phyloP scores from a whole-genome alignment of 495 filamentous ascomycete species.

The Daldinia decipiens region DNA sequence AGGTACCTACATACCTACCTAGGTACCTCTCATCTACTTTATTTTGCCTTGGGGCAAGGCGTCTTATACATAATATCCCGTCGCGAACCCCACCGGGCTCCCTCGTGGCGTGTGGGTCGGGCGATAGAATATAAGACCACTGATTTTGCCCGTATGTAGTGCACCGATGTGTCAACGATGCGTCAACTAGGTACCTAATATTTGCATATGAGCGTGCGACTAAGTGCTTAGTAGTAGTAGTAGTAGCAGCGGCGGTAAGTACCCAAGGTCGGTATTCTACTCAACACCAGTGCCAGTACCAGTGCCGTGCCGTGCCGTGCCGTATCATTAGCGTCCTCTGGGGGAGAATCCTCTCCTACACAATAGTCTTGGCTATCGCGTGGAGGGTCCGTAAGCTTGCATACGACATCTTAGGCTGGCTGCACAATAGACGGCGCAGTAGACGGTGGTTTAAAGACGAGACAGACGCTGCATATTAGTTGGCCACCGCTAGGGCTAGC shows the following conservation, averaged over 20 bases:
- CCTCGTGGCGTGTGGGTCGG: constrained; percentile 22
- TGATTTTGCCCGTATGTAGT: background rate
- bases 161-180: background rate
- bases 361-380: constrained; percentile 10
- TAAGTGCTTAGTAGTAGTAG: constrained; percentile 2
- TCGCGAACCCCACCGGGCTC: background rate
- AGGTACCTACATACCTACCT: no score
- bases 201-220: background rate
- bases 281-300: background rate
- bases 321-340: background rate
- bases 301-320: constrained; percentile 12
- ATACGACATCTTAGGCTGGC: background rate
- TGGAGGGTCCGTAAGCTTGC: constrained; percentile 6
- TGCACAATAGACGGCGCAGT: background rate
- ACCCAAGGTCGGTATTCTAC: background rate
- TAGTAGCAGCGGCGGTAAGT: background rate
- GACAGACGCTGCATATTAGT: background rate
- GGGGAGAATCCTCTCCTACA: background rate
- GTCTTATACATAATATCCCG: constrained; percentile 16
- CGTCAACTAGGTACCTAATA: background rate
- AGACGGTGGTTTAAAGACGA: background rate
- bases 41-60: background rate
- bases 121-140: constrained; percentile 1
- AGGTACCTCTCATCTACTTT: background rate
- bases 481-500: background rate